Evolutionary conservation across 2,329 filamentous ascomycete species (phyloP).

Genomic region (Pyrenochaeta sp.): DNA sequence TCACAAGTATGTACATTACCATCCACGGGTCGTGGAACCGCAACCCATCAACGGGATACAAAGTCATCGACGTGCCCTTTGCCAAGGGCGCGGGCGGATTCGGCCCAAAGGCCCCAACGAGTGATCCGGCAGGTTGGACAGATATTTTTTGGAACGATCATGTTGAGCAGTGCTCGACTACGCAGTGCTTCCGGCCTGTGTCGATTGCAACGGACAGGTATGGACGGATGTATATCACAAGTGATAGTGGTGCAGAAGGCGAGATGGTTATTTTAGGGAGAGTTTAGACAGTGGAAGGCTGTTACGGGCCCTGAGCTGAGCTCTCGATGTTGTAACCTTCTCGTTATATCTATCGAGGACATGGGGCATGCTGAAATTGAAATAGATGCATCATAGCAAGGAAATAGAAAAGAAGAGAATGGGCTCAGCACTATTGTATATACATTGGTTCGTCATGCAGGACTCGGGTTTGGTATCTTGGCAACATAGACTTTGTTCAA

Average conservation of each 20-base stretch:
- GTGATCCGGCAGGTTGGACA: conserved; percentile 21
- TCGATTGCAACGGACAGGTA: conserved; percentile 30
- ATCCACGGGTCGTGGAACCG: conserved; percentile 42
- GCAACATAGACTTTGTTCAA: too few relatives aligned
- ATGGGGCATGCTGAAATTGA: too few relatives aligned
- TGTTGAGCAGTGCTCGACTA: conserved; percentile 33
- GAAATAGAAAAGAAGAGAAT: neutral
- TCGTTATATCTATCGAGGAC: too few relatives aligned
- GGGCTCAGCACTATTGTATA: neutral
- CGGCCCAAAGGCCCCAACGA: conserved; percentile 13
- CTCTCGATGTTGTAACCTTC: too few relatives aligned
- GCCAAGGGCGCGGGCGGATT: conserved; percentile 15
- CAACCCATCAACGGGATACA: conserved; percentile 28
- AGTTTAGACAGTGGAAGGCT: conserved; percentile 16
- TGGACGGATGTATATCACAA: conserved; percentile 39
- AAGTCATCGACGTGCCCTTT: conserved; percentile 34
- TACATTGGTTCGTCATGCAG: neutral
- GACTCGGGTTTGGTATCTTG: too few relatives aligned
- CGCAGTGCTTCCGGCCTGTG: conserved; percentile 40
- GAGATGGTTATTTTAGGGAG: conserved; percentile 36
- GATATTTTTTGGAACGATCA: conserved; percentile 35
- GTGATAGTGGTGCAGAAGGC: conserved; percentile 36
- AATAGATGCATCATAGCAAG: neutral
- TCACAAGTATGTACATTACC: conserved; percentile 33
- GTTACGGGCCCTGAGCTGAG: too few relatives aligned